phyloP scores from a whole-genome alignment of 106 monocot genomes.

The Triglochin maritima region DNA sequence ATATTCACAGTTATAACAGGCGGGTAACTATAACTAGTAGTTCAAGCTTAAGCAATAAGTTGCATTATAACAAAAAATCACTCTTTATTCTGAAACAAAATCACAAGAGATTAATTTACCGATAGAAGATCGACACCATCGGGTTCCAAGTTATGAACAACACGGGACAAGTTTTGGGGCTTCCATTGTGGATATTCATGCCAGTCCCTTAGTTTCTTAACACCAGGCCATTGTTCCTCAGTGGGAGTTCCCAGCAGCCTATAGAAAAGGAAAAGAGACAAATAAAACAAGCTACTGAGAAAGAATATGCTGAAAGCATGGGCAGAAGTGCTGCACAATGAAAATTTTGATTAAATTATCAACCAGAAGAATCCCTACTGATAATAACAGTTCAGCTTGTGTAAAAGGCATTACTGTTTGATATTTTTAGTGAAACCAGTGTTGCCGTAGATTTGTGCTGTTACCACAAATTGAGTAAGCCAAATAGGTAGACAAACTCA shows the following conservation, averaged over 20 bases:
- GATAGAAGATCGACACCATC: constrained; percentile 76
- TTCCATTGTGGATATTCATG: constrained; percentile 96
- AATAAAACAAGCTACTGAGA: background rate
- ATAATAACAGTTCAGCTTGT: no score
- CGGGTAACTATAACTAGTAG: background rate
- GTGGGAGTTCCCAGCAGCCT: constrained; percentile 91
- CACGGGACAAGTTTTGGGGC: constrained; percentile 70
- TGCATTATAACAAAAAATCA: background rate
- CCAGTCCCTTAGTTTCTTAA: constrained; percentile 67
- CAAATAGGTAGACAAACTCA: constrained; percentile 1
- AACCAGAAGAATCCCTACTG: background rate
- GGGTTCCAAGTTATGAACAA: constrained; percentile 63
- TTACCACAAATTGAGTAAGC: no score
- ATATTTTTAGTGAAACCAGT: no score
- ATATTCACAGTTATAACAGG: background rate
- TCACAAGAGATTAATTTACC: constrained; percentile 24
- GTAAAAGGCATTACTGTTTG: no score
- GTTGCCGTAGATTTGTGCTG: no score
- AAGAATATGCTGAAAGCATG: no score
- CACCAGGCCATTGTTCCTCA: constrained; percentile 92
- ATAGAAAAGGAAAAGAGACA: background rate
- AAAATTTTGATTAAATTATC: background rate
- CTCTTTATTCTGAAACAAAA: background rate
- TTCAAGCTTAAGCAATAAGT: background rate
- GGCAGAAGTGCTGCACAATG: no score